phyloP scores from a whole-genome alignment of 2,329 filamentous ascomycete species.

The Fusarium beomiforme region DNA sequence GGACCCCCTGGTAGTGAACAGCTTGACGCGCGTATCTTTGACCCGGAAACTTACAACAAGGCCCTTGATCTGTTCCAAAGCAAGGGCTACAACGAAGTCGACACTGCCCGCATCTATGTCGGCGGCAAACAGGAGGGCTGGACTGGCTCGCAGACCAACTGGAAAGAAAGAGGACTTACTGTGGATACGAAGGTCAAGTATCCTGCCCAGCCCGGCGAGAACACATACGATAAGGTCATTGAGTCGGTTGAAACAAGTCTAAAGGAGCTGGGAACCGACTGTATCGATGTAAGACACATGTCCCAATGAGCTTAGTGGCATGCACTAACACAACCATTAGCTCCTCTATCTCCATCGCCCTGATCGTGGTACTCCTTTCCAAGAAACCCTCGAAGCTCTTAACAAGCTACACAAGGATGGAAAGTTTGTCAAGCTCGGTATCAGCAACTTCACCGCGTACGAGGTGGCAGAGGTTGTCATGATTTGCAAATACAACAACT shows the following conservation, averaged over 20 bases:
- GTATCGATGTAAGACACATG: conserved; percentile 67
- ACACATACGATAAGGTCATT: conserved; percentile 71
- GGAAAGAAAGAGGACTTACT: conserved; percentile 81
- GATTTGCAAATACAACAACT: conserved; percentile 80
- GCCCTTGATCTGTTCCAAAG: conserved; percentile 79
- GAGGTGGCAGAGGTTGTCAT: conserved; percentile 88
- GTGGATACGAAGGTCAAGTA: conserved; percentile 82
- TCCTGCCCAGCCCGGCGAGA: conserved; percentile 65
- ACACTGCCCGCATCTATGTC: conserved; percentile 82
- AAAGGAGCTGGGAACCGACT: conserved; percentile 76
- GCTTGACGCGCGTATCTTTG: conserved; percentile 76
- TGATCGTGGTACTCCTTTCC: conserved; percentile 76
- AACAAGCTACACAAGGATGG: conserved; percentile 86
- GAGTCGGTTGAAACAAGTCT: conserved; percentile 74
- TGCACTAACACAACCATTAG: conserved; percentile 34
- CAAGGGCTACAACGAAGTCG: conserved; percentile 85
- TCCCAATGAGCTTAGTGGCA: background rate
- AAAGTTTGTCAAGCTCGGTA: conserved; percentile 82
- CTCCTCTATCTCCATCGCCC: conserved; percentile 53
- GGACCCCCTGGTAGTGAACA: conserved; percentile 66
- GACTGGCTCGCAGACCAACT: conserved; percentile 73
- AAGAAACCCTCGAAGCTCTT: conserved; percentile 79
- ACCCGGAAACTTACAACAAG: conserved; percentile 72
- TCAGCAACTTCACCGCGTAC: conserved; percentile 87
- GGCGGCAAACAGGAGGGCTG: conserved; percentile 80